Evolutionary conservation across 495 filamentous ascomycete genomes (phyloP).

Genomic region (Hypoxylon lienhwacheense): DNA sequence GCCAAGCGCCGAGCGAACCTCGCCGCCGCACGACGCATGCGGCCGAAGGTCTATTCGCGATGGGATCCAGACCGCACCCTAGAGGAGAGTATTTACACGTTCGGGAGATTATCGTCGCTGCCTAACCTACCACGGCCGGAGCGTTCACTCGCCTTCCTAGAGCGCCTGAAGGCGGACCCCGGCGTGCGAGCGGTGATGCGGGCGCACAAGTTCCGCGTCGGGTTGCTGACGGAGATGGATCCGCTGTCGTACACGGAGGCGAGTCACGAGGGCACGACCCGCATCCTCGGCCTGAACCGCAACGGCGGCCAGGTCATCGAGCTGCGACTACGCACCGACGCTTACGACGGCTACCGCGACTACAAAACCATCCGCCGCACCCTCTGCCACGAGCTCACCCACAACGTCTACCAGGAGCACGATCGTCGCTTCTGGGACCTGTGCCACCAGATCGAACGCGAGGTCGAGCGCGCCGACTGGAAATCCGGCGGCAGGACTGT

Average conservation of each 20-base stretch:
- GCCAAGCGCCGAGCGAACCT: conserved; percentile 45
- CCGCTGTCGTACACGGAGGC: conserved; percentile 72
- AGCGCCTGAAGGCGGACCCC: conserved; percentile 76
- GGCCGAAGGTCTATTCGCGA: conserved; percentile 29
- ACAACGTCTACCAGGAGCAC: conserved; percentile 83
- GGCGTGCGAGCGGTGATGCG: conserved; percentile 84
- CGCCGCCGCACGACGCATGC: conserved; percentile 41
- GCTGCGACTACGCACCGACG: conserved; percentile 85
- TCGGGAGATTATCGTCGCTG: conserved; percentile 75
- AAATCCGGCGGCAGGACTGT: conserved; percentile 64
- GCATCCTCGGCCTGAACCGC: conserved; percentile 84
- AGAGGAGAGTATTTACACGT: conserved; percentile 71
- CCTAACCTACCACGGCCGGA: conserved; percentile 74
- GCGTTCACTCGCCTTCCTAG: conserved; percentile 69
- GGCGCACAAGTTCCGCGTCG: conserved; percentile 82
- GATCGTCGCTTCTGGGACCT: conserved; percentile 87
- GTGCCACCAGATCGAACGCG: conserved; percentile 79
- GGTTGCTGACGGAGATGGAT: conserved; percentile 92
- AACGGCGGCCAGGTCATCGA: conserved; percentile 91
- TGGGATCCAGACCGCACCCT: conserved; percentile 38
- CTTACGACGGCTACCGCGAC: conserved; percentile 89
- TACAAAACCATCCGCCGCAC: conserved; percentile 89
- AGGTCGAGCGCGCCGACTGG: conserved; percentile 82
- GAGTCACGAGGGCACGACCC: conserved; percentile 65
- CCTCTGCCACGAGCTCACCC: conserved; percentile 91